phyloP scores from a whole-genome alignment of 23 red algal genomes.

The Gracilaria gracilis region DNA sequence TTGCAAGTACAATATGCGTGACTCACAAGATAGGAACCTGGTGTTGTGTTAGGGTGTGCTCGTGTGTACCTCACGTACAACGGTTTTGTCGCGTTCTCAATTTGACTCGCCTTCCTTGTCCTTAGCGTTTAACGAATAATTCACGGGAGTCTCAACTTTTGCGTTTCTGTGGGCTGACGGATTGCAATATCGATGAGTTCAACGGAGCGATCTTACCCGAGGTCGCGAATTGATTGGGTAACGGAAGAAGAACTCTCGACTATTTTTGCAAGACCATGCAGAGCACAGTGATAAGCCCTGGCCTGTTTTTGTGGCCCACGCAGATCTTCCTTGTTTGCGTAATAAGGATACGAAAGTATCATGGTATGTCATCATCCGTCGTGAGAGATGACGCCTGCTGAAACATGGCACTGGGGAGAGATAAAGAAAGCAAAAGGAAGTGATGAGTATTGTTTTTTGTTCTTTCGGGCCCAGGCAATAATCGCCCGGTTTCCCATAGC shows the following conservation, averaged over 20 bases:
- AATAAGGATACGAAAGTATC: background rate
- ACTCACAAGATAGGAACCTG: background rate
- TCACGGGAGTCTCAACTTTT: background rate
- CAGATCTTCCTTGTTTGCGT: background rate
- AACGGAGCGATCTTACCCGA: background rate
- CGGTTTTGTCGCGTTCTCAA: background rate
- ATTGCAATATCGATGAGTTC: constrained; percentile 30
- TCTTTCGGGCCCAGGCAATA: background rate
- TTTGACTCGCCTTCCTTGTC: background rate
- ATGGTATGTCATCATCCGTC: background rate
- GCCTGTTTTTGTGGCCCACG: constrained; percentile 10
- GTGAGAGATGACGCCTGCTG: background rate
- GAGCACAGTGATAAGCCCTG: background rate
- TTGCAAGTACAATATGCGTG: background rate
- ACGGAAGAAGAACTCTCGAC: constrained; percentile 7
- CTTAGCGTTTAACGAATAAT: background rate
- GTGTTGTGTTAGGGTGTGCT: background rate
- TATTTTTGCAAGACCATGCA: background rate
- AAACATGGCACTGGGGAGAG: background rate
- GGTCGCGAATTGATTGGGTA: background rate
- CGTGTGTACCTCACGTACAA: background rate
- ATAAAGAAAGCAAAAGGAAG: background rate
- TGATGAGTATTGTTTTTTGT: background rate
- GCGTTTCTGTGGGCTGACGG: background rate
- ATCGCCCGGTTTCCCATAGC: too few species aligned